phyloP scores from a whole-genome alignment of 2,329 filamentous ascomycete genomes.

The Cryoendolithus antarcticus region DNA sequence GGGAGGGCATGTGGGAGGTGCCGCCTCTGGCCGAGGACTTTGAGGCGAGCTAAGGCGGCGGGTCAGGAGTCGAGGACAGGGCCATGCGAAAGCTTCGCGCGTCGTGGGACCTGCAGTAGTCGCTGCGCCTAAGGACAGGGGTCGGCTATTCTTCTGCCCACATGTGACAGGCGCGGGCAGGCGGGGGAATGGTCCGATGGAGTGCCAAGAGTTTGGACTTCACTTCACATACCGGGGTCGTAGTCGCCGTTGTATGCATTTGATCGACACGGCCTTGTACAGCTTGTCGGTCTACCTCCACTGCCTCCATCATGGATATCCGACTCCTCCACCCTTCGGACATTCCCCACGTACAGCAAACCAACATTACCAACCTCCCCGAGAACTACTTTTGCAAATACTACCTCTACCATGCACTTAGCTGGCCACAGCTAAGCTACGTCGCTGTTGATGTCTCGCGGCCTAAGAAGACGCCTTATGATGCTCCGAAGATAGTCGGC shows the following conservation, averaged over 20 bases:
- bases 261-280: not conserved
- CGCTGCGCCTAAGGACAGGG: not conserved
- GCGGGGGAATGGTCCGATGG: no score
- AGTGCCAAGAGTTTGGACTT: no score
- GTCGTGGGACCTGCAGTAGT: not conserved
- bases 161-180: not conserved
- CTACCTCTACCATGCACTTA: constrained; percentile 97
- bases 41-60: no score
- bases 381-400: constrained; percentile 99
- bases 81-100: no score
- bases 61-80: no score
- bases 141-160: not conserved
- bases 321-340: constrained; percentile 71
- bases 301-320: constrained; percentile 54
- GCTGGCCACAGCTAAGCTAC: constrained; percentile 94
- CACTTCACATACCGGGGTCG: no score
- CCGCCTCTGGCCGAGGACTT: not conserved
- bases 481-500: constrained; percentile 94
- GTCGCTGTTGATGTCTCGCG: constrained; percentile 85
- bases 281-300: no score
- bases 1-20: not conserved
- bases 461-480: constrained; percentile 63
- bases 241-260: not conserved
- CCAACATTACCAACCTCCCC: constrained; percentile 96
- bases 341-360: constrained; percentile 87